A percentile compares a stretch with the other conserved stretches of the same genome.
Conservation (phyloP, 768 basidiomycete species). For the Pulveroboletus sp. region DNA sequence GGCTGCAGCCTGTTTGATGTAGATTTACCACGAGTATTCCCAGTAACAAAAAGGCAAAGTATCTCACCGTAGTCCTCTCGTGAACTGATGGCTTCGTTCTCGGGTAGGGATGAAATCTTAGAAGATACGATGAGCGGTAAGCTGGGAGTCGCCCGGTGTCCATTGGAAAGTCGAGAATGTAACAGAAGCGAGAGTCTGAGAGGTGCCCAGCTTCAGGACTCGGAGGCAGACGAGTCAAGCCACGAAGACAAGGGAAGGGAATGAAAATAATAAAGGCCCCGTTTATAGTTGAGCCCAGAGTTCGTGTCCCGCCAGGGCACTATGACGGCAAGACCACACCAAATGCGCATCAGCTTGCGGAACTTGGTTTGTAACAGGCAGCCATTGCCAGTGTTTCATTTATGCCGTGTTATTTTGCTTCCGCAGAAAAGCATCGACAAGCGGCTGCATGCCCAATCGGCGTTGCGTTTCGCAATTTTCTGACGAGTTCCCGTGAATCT, state of each 20-base stretch:
- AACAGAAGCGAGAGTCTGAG: background rate
- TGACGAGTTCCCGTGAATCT: background rate
- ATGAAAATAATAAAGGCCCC: constrained; percentile 1
- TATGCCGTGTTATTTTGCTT: constrained; percentile 13
- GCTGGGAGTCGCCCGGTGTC: constrained; percentile 15
- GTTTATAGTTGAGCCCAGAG: constrained; percentile 18
- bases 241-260: background rate
- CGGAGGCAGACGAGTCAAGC: background rate
- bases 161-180: constrained; percentile 8
- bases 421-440: constrained; percentile 5
- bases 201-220: background rate
- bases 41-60: constrained; percentile 3
- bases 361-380: constrained; percentile 12
- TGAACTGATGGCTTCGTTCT: constrained; percentile 17
- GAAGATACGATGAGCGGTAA: constrained; percentile 28
- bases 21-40: constrained; percentile 1
- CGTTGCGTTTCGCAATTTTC: background rate
- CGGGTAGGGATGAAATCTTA: constrained; percentile 29
- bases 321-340: constrained; percentile 26
- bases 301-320: constrained; percentile 20
- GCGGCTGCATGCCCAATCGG: background rate
- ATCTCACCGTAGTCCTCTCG: constrained; percentile 25
- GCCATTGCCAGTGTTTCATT: constrained; percentile 10
- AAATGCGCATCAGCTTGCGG: constrained; percentile 20
- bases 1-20: constrained; percentile 9